These are phyloP conservation scores for Vaccinium corymbosum DNA, from an alignment of 148 eudicot species.

Conservation along the genomic window DNA sequence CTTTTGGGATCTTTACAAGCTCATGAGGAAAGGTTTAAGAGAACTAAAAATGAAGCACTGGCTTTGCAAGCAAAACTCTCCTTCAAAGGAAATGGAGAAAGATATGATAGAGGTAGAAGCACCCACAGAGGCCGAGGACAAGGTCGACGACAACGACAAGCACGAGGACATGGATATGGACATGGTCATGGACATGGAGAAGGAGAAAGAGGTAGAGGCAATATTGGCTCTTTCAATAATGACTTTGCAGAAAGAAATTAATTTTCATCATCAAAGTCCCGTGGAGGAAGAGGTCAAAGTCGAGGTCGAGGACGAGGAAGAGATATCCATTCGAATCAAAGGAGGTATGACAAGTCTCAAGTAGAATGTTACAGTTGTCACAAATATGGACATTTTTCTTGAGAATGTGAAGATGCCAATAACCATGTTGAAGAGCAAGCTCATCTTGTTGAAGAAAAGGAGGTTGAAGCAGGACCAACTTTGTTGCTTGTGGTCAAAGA, in stretches of 20 bases:
- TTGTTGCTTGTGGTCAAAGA: neutral
- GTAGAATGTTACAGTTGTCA: neutral
- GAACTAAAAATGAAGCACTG: neutral
- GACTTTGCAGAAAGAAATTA: neutral
- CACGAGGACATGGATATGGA: no score
- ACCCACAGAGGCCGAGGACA: neutral
- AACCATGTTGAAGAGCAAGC: no score
- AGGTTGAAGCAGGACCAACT: neutral
- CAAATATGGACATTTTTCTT: neutral
- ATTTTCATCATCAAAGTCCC: neutral
- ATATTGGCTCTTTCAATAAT: neutral
- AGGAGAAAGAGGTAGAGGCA: no score
- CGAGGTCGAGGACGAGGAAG: neutral
- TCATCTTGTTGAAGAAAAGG: neutral
- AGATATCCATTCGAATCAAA: neutral
- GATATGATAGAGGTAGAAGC: neutral
- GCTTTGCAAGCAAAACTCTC: slow-evolving; percentile 1
- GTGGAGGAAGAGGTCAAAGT: neutral
- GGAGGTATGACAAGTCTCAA: neutral
- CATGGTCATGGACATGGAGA: no score
- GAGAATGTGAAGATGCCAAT: neutral
- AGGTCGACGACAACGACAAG: neutral
- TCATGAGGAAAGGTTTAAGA: neutral
- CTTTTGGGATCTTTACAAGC: neutral
- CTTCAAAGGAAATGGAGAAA: neutral